Percentiles rank a stretch among this genome's conserved stretches.
Conservation (phyloP, 768 basidiomycete genomes). For the Lentinus brumalis region DNA sequence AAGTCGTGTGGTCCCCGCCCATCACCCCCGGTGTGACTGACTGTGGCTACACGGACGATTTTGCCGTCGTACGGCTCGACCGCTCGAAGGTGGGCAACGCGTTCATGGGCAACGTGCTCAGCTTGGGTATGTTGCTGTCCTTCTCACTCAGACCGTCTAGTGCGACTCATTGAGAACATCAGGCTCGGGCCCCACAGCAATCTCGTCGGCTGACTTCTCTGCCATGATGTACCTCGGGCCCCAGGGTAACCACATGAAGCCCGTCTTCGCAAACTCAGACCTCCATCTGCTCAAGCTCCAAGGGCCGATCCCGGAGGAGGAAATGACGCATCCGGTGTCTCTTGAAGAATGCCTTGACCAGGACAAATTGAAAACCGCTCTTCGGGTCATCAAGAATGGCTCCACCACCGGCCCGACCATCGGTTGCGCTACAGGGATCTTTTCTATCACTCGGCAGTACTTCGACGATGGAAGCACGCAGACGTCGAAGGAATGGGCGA, state of each 20-base stretch:
- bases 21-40: conserved; percentile 10
- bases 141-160: background rate
- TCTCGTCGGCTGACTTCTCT: conserved; percentile 3
- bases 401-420: conserved; percentile 1
- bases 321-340: conserved; percentile 25
- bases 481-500: conserved; percentile 7
- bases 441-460: background rate
- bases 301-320: conserved; percentile 23
- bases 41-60: conserved; percentile 21
- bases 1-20: conserved; percentile 22
- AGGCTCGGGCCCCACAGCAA: too few species aligned
- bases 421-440: conserved; percentile 3
- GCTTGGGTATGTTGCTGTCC: conserved; percentile 28
- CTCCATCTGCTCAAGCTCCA: too few species aligned
- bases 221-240: background rate
- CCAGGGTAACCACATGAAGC: too few species aligned
- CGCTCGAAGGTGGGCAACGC: conserved; percentile 4
- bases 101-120: conserved; percentile 22
- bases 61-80: conserved; percentile 20
- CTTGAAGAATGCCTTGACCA: conserved; percentile 18
- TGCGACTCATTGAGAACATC: too few species aligned
- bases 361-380: conserved; percentile 26
- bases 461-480: background rate
- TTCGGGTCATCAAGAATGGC: conserved; percentile 41
- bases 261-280: too few species aligned